Base-by-base conservation (phyloP, 1,284 basidiomycete genomes). In the Ceraceosorus guamensis region DNA sequence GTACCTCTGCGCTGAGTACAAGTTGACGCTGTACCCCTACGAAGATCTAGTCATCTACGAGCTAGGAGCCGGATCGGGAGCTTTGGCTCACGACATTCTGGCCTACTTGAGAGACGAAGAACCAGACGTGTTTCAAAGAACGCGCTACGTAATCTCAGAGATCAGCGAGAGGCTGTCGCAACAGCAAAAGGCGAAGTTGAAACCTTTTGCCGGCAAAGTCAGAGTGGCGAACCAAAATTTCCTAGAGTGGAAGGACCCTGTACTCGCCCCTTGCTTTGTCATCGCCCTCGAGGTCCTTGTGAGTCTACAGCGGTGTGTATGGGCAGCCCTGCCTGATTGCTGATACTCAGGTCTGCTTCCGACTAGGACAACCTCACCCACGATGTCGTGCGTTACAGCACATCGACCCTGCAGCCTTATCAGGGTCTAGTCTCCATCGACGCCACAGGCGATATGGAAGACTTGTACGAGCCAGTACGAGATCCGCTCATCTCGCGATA, bases 21-120 rank as follows among this genome's bases (percentile, higher is more conserved):
- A 95, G 71, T 82, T 73, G 89, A 63, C 90, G 75, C 87, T 92
- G 73, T 96, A 91, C 75, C 92, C 92, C 0, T 92, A 95, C 74
- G 87, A 95, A 41, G 91, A 96, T 75, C 55, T 98, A 62, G 83
- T 89, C 60, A 85, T 99, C 55, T 98, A 95, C 80, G 95, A 99
- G 77, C 87, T 98, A 60, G 95, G 95, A 34, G 95, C 92, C 1
- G 95, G 95, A 32, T 97, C 97, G 67, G 95, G 95, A 0, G 92
- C 92, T 0, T 81, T 98, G 55, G 93, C 95, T 45, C 78, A 83
- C 72, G 88, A 96, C 72, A 84, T 96, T 48, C 83, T 99, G 56
- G 82, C 88, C 71, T 90, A 86, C 68, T 78, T 99, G 31, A 82
- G 81, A 31, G 82, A 84, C 46, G 78, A 85, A 44, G 86, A 95